Evolutionary conservation across 495 filamentous ascomycete genomes (phyloP).

Genomic region (Gamarada debralockiae): DNA sequence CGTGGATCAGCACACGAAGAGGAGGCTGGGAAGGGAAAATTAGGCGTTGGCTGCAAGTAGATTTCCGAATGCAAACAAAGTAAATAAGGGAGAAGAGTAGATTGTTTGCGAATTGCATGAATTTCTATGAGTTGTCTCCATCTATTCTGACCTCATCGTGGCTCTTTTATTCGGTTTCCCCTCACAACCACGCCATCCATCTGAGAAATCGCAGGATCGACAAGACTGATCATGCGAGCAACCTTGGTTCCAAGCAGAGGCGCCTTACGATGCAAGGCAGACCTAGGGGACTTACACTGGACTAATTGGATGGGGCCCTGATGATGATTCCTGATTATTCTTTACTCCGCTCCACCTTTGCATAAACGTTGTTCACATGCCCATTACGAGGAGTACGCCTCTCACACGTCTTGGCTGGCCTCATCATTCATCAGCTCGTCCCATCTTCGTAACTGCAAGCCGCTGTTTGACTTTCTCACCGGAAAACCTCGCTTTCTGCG

Average conservation of each 20-base stretch:
- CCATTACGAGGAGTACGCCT: background rate
- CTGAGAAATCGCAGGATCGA: constrained; percentile 14
- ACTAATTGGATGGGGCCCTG: constrained; percentile 1
- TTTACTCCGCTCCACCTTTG: background rate
- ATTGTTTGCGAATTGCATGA: too few species aligned
- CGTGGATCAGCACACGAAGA: too few species aligned
- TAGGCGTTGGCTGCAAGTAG: too few species aligned
- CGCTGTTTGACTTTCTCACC: background rate
- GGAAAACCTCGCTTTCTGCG: background rate
- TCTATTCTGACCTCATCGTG: background rate
- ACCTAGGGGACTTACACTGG: constrained; percentile 3
- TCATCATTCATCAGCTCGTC: too few species aligned
- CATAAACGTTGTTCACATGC: background rate
- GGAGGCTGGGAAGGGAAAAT: too few species aligned
- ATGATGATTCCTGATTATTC: background rate
- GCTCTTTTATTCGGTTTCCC: background rate
- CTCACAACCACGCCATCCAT: constrained; percentile 13
- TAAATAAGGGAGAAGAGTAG: too few species aligned
- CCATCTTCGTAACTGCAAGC: too few species aligned
- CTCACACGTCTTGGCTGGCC: too few species aligned
- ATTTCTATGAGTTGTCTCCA: background rate
- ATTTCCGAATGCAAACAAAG: too few species aligned
- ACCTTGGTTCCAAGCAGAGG: constrained; percentile 5
- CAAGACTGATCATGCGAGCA: constrained; percentile 25
- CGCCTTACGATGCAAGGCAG: constrained; percentile 14